Base-by-base conservation (phyloP, 257 asterid species). In the Primulina huaijiensis region DNA sequence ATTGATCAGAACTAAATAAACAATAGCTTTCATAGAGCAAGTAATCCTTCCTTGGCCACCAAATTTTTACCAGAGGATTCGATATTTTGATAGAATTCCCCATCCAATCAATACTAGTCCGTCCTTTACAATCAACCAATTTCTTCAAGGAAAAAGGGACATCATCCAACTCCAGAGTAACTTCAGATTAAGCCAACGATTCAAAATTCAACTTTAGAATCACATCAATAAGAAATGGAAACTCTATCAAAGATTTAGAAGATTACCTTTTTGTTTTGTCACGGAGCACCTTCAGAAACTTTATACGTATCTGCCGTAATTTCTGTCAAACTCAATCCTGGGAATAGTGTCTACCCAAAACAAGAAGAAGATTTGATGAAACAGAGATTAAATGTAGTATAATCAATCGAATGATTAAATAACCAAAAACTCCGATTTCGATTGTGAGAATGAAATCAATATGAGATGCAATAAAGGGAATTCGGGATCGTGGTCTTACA, bases 241-340 rank as follows among this genome's bases (percentile, higher is more conserved):
- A 62, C 23, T 23, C 29, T 31, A 52, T 43, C 27, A 31, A 23
- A 12, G 43, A 56, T 38, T 19, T 2, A 14, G 38, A 53, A 3
- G 43, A 23, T 20, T 57, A 71, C 76, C 70, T 38, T 35, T 20
- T 35, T 20, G 9, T 60, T 2, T 14, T 1, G 38, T 63, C 65
- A 74, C 21, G 63, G 79, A 71, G 78, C 73, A 62, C 57, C 74
- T 56, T 81, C 82, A 56, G 63, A 16, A 59, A 81, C 82, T 68
- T 66, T 77, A 31, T 81, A 81, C 85, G 71, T 74, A 46, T 77
- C 80, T 3, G 78, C 55, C 25, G 74, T 81, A 35, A 81, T 72
- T 64, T 81, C 82, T 12, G 65, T 67, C 73, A 81, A 74, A 73
- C 82, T 71, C 12, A 74, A 60, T 27, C 85, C 85, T 6, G 82